Percentiles rank a stretch among this genome's conserved stretches.
phyloP scores from a whole-genome alignment of 2,329 filamentous ascomycete species.

The Venturia nashicola region DNA sequence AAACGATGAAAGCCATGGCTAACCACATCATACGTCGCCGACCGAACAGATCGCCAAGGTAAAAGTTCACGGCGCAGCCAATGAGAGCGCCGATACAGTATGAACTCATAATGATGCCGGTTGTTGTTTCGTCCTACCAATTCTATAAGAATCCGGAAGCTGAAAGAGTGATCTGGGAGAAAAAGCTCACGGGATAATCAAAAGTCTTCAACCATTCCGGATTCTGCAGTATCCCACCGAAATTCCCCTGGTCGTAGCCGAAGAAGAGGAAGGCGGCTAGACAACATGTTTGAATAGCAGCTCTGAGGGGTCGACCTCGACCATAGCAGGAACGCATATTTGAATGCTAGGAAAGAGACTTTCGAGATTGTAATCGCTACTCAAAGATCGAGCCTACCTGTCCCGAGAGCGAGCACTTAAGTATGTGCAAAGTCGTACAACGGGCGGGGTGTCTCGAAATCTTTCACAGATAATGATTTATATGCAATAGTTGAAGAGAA shows the following conservation, averaged over 20 bases:
- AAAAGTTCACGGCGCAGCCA: constrained; percentile 26
- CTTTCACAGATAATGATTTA: no score
- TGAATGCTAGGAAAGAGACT: no score
- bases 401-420: neutral
- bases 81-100: constrained; percentile 34
- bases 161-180: constrained; percentile 10
- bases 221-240: constrained; percentile 35
- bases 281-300: constrained; percentile 13
- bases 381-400: no score
- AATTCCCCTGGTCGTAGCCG: constrained; percentile 39
- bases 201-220: constrained; percentile 31
- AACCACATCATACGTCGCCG: constrained; percentile 1
- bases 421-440: neutral
- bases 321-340: constrained; percentile 1
- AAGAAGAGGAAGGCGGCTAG: constrained; percentile 16
- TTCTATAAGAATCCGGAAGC: no score
- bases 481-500: no score
- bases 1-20: neutral
- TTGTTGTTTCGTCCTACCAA: neutral
- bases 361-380: no score
- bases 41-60: constrained; percentile 15
- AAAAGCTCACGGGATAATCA: constrained; percentile 19
- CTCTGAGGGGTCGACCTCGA: constrained; percentile 11
- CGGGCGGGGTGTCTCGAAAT: no score
- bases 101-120: neutral